Base-by-base conservation (phyloP, 805 yeast genomes). In the Clavispora asparagi region DNA sequence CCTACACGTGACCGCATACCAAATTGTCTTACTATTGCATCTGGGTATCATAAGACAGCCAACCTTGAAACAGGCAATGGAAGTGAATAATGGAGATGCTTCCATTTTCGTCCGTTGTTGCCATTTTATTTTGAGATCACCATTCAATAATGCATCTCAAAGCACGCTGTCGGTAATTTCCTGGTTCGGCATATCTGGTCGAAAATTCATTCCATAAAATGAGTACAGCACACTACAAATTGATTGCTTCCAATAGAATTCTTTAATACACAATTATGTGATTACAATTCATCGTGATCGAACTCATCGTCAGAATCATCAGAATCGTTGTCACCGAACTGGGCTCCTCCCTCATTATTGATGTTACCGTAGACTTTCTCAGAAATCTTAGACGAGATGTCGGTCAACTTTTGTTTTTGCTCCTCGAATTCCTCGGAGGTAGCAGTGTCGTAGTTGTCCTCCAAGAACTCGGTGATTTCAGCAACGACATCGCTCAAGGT, bases 361-460 rank as follows among this genome's bases (percentile, higher is more conserved):
- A 68, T 76, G 40, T 76, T 80, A 48, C 77, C 81, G 56, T 71
- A 71, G 47, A 92, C 72, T 76, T 92, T 94, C 54, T 92, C 78
- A 43, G 96, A 87, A 61, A 94, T 91, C 68, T 98, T 97, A 69
- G 84, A 83, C 41, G 96, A 96, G 61, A 85, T 73, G 59, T 85
- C 79, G 52, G 85, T 79, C 67, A 92, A 79, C 63, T 85, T 70
- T 59, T 86, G 91, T 71, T 81, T 87, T 73, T 90, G 95, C 69
- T 90, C 97, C 47, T 88, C 95, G 58, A 87, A 85, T 62, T 94
- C 99, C 70, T 91, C 97, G 61, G 85, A 79, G 43, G 95, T 79
- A 40, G 97, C 97, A 52, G 87, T 74, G 48, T 88, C 95, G 60
- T 77, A 82, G 70, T 87, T 71, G 62, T 85, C 96, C 48, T 55